A percentile compares a stretch with the other conserved stretches of the same genome.
Conservation (phyloP, 2,329 filamentous ascomycete species). For the Epichloe sibirici region DNA sequence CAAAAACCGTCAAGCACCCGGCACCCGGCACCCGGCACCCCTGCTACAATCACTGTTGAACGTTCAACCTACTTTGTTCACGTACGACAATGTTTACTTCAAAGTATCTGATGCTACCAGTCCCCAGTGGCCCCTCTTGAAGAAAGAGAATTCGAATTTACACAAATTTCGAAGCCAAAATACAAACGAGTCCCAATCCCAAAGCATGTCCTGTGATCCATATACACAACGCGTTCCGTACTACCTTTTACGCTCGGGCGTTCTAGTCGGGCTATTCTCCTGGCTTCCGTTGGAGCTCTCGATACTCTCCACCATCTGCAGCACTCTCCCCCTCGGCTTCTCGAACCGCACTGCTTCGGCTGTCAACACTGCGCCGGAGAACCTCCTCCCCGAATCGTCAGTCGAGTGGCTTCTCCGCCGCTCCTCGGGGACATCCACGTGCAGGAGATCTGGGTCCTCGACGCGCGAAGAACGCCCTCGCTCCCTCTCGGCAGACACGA, state of each 20-base stretch:
- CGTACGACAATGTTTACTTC: no score
- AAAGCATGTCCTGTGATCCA: background rate
- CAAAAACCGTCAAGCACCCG: no score
- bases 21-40: no score
- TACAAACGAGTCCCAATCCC: background rate
- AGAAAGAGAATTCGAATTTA: background rate
- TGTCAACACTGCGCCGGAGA: constrained; percentile 26
- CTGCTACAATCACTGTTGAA: no score
- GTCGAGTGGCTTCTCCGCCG: constrained; percentile 16
- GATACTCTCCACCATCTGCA: constrained; percentile 44
- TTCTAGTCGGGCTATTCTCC: constrained; percentile 24
- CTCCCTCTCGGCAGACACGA: background rate
- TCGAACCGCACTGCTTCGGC: constrained; percentile 35
- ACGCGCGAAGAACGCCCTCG: background rate
- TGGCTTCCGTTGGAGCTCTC: constrained; percentile 32
- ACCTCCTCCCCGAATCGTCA: constrained; percentile 17
- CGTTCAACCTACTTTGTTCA: no score
- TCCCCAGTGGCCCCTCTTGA: no score
- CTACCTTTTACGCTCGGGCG: background rate
- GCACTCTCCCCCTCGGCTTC: constrained; percentile 33
- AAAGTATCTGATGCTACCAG: background rate
- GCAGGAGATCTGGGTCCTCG: constrained; percentile 4
- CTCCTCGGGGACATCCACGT: constrained; percentile 8
- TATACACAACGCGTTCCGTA: background rate
- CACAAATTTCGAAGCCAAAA: background rate